These are phyloP conservation scores for Choanephora cucurbitarum DNA, from an alignment of 371 early-diverging fungal genomes.

Conservation along the genomic window DNA sequence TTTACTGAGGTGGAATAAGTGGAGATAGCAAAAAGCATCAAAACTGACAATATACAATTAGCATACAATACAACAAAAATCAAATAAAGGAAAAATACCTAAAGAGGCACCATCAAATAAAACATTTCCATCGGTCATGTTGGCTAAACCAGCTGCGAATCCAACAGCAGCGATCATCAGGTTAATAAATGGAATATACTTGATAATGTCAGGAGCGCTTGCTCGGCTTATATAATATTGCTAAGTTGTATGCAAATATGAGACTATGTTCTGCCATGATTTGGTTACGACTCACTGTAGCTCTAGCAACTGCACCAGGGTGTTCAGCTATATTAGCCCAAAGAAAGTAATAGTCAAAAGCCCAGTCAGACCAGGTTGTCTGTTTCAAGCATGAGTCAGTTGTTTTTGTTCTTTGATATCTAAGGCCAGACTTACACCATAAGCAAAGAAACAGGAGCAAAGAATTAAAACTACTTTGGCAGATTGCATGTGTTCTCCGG, in stretches of 20 bases:
- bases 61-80: constrained; percentile 1
- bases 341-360: constrained; percentile 47
- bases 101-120: constrained; percentile 55
- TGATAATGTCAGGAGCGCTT: constrained; percentile 45
- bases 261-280: background rate
- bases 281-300: constrained; percentile 48
- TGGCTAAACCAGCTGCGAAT: constrained; percentile 50
- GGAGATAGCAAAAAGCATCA: constrained; percentile 50
- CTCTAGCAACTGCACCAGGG: constrained; percentile 44
- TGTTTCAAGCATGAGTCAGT: constrained; percentile 11
- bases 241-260: constrained; percentile 10
- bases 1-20: constrained; percentile 49
- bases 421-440: constrained; percentile 35
- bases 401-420: background rate
- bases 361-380: constrained; percentile 56
- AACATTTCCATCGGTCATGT: constrained; percentile 46
- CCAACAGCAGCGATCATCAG: constrained; percentile 49
- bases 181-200: constrained; percentile 50
- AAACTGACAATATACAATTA: constrained; percentile 20
- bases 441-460: constrained; percentile 54
- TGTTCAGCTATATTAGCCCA: constrained; percentile 50
- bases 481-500: constrained; percentile 44
- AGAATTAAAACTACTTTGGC: constrained; percentile 48
- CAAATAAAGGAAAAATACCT: constrained; percentile 21
- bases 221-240: constrained; percentile 43